phyloP scores from a whole-genome alignment of 2,329 filamentous ascomycete genomes.

The Colletotrichum sp. region DNA sequence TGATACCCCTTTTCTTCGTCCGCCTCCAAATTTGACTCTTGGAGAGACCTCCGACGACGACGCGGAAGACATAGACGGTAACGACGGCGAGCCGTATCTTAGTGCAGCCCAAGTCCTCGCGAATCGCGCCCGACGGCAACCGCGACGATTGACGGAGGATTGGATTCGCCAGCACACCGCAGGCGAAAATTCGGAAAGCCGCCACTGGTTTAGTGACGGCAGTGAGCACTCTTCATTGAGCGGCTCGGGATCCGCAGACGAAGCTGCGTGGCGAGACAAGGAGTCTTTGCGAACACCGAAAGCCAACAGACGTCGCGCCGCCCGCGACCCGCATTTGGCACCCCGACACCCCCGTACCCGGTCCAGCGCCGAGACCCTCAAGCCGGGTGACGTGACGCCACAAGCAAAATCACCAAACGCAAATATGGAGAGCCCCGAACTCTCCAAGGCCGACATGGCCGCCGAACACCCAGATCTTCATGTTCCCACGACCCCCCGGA shows the following conservation, averaged over 20 bases:
- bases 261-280: conserved; percentile 51
- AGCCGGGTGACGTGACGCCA: conserved; percentile 31
- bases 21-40: conserved; percentile 50
- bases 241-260: conserved; percentile 61
- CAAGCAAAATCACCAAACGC: background rate
- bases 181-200: conserved; percentile 56
- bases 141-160: conserved; percentile 74
- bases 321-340: conserved; percentile 28
- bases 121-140: conserved; percentile 63
- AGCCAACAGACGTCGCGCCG: conserved; percentile 30
- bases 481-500: conserved; percentile 31
- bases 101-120: conserved; percentile 63
- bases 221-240: conserved; percentile 79
- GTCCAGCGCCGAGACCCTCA: conserved; percentile 63
- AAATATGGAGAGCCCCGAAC: conserved; percentile 18
- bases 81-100: conserved; percentile 41
- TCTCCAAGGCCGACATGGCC: conserved; percentile 11
- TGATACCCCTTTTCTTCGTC: conserved; percentile 65
- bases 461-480: conserved; percentile 3
- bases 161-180: conserved; percentile 87
- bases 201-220: conserved; percentile 31
- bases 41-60: conserved; percentile 24
- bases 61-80: background rate
- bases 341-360: conserved; percentile 45
- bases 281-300: conserved; percentile 53